phyloP scores from a whole-genome alignment of 768 basidiomycete genomes.

The Cyathus striatus region DNA sequence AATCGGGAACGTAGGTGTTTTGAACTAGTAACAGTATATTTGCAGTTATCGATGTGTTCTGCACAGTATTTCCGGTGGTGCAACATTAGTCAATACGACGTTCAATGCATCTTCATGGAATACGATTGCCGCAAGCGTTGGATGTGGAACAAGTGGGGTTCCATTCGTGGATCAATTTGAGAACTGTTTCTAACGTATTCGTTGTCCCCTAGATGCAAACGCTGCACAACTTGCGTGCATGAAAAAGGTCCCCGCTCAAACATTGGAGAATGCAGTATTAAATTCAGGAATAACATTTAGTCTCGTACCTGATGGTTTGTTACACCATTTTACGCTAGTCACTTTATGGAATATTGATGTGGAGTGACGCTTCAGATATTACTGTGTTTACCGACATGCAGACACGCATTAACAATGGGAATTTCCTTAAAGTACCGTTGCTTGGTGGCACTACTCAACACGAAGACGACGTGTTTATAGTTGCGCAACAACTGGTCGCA shows the following conservation, averaged over 20 bases:
- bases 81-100: slow-evolving; percentile 2
- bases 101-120: slow-evolving; percentile 23
- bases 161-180: no score
- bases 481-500: slow-evolving; percentile 18
- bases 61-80: background rate
- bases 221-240: slow-evolving; percentile 29
- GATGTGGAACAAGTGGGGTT: slow-evolving; percentile 27
- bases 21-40: no score
- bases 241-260: slow-evolving; percentile 23
- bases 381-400: slow-evolving; percentile 26
- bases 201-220: slow-evolving; percentile 7
- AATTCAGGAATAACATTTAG: slow-evolving; percentile 20
- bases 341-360: background rate
- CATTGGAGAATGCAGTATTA: slow-evolving; percentile 25
- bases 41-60: background rate
- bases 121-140: slow-evolving; percentile 19
- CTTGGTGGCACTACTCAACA: slow-evolving; percentile 24
- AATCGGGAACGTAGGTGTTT: slow-evolving; percentile 27
- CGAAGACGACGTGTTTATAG: slow-evolving; percentile 31
- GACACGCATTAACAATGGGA: slow-evolving; percentile 17
- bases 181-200: background rate
- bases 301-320: slow-evolving; percentile 25
- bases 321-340: background rate
- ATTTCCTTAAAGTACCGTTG: slow-evolving; percentile 23
- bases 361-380: slow-evolving; percentile 14